Conservation (phyloP, 345 rosid species). For the Mangifera indica region DNA sequence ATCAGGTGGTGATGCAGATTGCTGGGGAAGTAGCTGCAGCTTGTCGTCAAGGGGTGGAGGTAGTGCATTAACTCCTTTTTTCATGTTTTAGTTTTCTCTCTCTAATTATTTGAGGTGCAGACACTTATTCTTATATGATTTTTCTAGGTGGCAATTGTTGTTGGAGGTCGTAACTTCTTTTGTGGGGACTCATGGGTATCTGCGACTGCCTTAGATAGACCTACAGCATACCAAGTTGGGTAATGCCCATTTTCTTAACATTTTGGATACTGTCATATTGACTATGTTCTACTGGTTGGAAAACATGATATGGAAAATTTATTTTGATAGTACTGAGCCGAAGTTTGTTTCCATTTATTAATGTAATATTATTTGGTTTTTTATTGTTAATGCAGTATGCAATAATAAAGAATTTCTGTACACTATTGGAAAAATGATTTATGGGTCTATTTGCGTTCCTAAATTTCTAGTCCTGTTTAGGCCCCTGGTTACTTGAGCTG, state of each 20-base stretch:
- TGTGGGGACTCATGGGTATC: conserved; percentile 52
- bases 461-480: not conserved
- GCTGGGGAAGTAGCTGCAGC: conserved; percentile 47
- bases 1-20: conserved; percentile 47
- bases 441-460: not conserved
- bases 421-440: not conserved
- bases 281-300: not conserved
- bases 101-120: not conserved
- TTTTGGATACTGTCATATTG: not conserved
- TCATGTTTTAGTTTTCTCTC: not conserved
- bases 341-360: not conserved
- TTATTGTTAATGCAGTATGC: not conserved
- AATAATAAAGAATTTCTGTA: not conserved
- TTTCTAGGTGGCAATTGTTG: conserved; percentile 46
- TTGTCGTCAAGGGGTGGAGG: conserved; percentile 44
- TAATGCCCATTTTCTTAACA: conserved; percentile 11
- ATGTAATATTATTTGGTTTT: not conserved
- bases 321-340: not conserved
- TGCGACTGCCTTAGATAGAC: conserved; percentile 45
- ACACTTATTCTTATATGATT: not conserved
- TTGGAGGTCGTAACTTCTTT: conserved; percentile 51
- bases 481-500: not conserved
- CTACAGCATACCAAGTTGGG: conserved; percentile 49
- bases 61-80: conserved; percentile 11
- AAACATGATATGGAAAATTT: not conserved